A percentile compares a stretch with the other conserved stretches of the same genome.
These are phyloP conservation scores for Phytophthora sp. DNA, from an alignment of 352 stramenopile genomes.

Conservation along the genomic window DNA sequence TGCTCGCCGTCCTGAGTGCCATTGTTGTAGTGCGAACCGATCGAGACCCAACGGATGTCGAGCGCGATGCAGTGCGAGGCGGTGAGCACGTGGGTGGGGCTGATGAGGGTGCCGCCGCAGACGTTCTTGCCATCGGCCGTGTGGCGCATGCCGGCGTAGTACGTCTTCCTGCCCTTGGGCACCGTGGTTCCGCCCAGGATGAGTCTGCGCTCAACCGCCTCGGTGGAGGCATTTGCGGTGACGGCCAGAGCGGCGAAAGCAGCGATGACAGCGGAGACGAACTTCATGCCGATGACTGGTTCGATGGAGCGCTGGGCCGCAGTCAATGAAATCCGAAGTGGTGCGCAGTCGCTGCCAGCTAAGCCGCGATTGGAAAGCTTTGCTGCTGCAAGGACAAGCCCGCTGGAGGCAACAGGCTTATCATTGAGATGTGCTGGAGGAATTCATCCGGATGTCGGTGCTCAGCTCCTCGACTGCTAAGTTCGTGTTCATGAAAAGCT, in stretches of 20 bases:
- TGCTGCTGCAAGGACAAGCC: conserved; percentile 26
- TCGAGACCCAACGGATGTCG: conserved; percentile 47
- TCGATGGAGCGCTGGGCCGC: background rate
- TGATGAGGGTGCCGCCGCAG: conserved; percentile 52
- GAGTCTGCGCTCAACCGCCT: conserved; percentile 32
- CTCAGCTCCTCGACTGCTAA: no score
- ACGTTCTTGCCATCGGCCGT: conserved; percentile 35
- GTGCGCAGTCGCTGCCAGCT: conserved; percentile 1
- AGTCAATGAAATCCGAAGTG: conserved; percentile 29
- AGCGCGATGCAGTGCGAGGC: conserved; percentile 53
- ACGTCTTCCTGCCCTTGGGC: conserved; percentile 44
- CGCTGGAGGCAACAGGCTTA: conserved; percentile 14
- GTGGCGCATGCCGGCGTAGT: conserved; percentile 36
- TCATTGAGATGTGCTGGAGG: conserved; percentile 24
- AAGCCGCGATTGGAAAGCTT: background rate
- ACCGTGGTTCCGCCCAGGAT: conserved; percentile 58
- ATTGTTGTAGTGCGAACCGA: conserved; percentile 64
- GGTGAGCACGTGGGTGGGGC: conserved; percentile 42
- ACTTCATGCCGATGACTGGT: conserved; percentile 23
- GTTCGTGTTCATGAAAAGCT: no score
- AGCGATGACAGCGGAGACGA: conserved; percentile 20
- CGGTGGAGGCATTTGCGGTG: background rate
- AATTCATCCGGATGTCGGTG: conserved; percentile 3
- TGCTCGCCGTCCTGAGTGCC: conserved; percentile 50
- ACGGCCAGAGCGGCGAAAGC: conserved; percentile 14